Percentiles rank a stretch among this genome's conserved stretches.
Conservation (phyloP, 2,329 filamentous ascomycete species). For the Neopestalotiopsis clavispora region DNA sequence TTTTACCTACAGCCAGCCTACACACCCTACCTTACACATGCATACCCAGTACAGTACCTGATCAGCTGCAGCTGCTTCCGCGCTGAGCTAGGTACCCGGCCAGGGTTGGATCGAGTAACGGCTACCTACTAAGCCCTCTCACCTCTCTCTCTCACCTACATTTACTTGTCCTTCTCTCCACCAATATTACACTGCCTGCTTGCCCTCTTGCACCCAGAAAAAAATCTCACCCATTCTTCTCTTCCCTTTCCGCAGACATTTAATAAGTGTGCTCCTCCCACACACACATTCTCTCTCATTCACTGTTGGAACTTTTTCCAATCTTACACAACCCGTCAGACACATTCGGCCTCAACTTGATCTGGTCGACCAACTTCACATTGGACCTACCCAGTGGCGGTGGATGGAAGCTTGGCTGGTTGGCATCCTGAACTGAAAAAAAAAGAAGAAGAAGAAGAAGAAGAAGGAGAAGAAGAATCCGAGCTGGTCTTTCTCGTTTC, state of each 20-base stretch:
- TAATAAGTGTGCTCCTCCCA: background rate
- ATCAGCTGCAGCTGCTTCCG: background rate
- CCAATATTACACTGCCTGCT: slow-evolving; percentile 1
- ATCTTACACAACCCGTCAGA: background rate
- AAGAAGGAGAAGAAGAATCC: background rate
- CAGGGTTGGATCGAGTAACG: background rate
- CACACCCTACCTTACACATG: background rate
- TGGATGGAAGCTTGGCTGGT: background rate
- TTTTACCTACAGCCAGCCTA: too few relatives aligned
- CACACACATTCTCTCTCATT: background rate
- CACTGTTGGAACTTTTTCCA: background rate
- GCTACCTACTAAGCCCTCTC: background rate
- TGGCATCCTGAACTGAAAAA: background rate
- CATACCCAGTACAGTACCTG: background rate
- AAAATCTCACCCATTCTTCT: background rate
- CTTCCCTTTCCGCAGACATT: background rate
- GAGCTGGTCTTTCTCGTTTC: background rate
- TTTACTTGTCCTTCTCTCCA: background rate
- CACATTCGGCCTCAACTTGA: background rate
- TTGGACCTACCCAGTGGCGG: slow-evolving; percentile 4
- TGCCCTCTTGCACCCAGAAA: background rate
- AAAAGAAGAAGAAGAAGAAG: too few relatives aligned
- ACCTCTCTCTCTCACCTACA: background rate
- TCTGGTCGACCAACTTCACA: slow-evolving; percentile 1
- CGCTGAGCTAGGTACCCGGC: background rate